Evolutionary conservation across 2,329 filamentous ascomycete species (phyloP).

Genomic region (Cyphellophora attinorum): DNA sequence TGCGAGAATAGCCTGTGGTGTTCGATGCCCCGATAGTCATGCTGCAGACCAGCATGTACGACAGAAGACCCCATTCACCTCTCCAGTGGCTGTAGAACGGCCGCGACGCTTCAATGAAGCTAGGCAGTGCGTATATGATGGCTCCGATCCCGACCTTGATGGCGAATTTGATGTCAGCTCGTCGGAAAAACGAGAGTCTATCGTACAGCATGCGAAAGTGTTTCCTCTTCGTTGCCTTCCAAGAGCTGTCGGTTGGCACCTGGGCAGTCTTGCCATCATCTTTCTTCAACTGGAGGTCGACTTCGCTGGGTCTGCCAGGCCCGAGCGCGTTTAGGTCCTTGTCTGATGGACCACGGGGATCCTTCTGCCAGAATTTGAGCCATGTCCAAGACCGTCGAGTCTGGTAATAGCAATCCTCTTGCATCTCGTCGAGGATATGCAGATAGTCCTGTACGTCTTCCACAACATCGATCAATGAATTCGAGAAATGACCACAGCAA

Average conservation of each 20-base stretch:
- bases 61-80: slow-evolving; percentile 92
- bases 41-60: slow-evolving; percentile 95
- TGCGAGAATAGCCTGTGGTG: slow-evolving; percentile 78
- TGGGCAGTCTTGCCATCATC: not conserved
- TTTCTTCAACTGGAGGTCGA: slow-evolving; percentile 14
- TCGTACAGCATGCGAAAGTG: slow-evolving; percentile 38
- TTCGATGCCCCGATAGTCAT: slow-evolving; percentile 97
- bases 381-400: slow-evolving; percentile 68
- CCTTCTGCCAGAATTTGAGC: slow-evolving; percentile 62
- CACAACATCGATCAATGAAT: slow-evolving; percentile 80
- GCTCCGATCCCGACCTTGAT: slow-evolving; percentile 91
- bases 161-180: slow-evolving; percentile 66
- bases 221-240: slow-evolving; percentile 15
- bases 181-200: slow-evolving; percentile 46
- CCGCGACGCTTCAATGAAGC: slow-evolving; percentile 70
- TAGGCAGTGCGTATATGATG: slow-evolving; percentile 76
- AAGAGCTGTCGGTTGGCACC: slow-evolving; percentile 1
- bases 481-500: slow-evolving; percentile 95
- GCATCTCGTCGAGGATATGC: slow-evolving; percentile 75
- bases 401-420: slow-evolving; percentile 54
- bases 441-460: slow-evolving; percentile 80
- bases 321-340: slow-evolving; percentile 18
- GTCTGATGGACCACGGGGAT: not conserved
- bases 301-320: slow-evolving; percentile 12
- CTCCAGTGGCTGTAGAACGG: slow-evolving; percentile 79